Evolutionary conservation across 306 rosid genomes (phyloP), one percentile per base, ranked within the genome.

Genomic region (Abrus pulchellus): DNA sequence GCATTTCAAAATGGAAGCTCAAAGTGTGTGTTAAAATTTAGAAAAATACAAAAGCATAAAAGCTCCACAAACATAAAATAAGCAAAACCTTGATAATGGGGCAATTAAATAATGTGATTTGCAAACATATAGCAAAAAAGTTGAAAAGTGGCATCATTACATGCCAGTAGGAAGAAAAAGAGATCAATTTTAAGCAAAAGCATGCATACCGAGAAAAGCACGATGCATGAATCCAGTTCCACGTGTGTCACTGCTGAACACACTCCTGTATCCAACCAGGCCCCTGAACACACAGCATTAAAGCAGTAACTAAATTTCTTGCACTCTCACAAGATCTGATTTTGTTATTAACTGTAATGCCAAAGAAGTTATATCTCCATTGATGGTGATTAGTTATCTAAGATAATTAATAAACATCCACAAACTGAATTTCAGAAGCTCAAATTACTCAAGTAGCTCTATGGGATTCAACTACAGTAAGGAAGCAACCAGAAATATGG

Each of bases 151-250:
- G 56, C 44, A 81, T 68, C 75, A 60, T 52, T 53, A n/a, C 66
- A 40, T 68, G 82, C 53, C 59, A 49, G 67, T 43, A 33, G 20
- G 43, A 59, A 76, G 77, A 55, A 27, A 43, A 44, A 44, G n/a
- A 65, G 13, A 64, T 32, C 11, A 49, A 14, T 34, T 50, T 82
- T 47, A 36, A 27, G 74, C 29, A 44, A 20, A 66, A 83, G 73
- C 66, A 84, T 49, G 74, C 88, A 68, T 95, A 95, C 99, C 81
- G 55, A 82, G 81, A 90, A 95, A 95, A 80, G 99, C 98, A 78
- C 98, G 97, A 82, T 95, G 99, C 98, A 95, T 95, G 80, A 95
- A 95, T 72, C 99, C 99, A 86, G 96, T 90, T 89, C 99, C 99
- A 69, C 99, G 99, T 36, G 98, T 94, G 81, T 92, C 98, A n/a